A percentile compares a stretch with the other conserved stretches of the same genome.
phyloP scores from a whole-genome alignment of 2,329 filamentous ascomycete genomes.

The Calonectria leucothoes region DNA sequence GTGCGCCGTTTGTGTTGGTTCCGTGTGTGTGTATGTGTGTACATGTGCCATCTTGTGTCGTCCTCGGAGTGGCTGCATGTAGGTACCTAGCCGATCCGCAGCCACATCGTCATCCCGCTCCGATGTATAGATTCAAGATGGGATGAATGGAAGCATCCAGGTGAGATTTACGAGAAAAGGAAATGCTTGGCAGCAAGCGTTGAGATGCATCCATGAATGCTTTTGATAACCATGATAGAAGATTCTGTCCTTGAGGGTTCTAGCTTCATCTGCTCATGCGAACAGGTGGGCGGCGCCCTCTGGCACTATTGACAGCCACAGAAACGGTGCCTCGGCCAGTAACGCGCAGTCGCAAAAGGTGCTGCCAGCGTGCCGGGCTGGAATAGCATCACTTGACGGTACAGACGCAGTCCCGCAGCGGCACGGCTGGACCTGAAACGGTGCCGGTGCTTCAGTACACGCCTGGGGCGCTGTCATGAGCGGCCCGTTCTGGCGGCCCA shows the following conservation, averaged over 20 bases:
- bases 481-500: constrained; percentile 2
- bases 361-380: neutral
- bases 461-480: constrained; percentile 23
- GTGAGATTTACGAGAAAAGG: neutral
- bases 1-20: neutral
- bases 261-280: constrained; percentile 1
- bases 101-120: neutral
- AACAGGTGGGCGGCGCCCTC: constrained; percentile 12
- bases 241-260: neutral
- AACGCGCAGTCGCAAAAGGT: neutral
- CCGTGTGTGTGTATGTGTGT: neutral
- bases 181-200: neutral
- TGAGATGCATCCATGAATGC: neutral
- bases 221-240: neutral
- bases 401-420: neutral
- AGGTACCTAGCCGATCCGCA: neutral
- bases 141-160: neutral
- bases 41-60: neutral
- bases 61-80: constrained; percentile 2
- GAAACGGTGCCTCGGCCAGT: neutral
- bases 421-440: constrained; percentile 34
- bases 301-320: neutral
- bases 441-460: constrained; percentile 35
- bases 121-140: neutral
- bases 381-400: constrained; percentile 10